phyloP scores from a whole-genome alignment of 176 grass and related monocot species.

The maize (Zea mays) region Zm-B73-REFERENCE-NAM-5.0 NC_050098.1:184482001-184482500 shows the following conservation, averaged over 20 bases:
- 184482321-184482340: constrained; percentile 82
- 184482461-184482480: constrained; percentile 52
- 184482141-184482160: constrained; percentile 77
- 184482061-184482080: constrained; percentile 46
- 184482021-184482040: constrained; percentile 76
- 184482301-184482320: constrained; percentile 67
- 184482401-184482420: constrained; percentile 85
- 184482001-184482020: constrained; percentile 55
- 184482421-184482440: constrained; percentile 78
- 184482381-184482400: constrained; percentile 82
- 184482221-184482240: not conserved
- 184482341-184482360: constrained; percentile 76
- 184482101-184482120: constrained; percentile 64
- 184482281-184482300: not conserved
- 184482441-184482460: constrained; percentile 88
- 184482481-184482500: constrained; percentile 43
- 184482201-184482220: constrained; percentile 58
- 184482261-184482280: not conserved
- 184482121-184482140: constrained; percentile 70
- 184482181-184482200: constrained; percentile 51
- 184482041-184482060: constrained; percentile 61
- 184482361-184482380: constrained; percentile 83
- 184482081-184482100: constrained; percentile 55
- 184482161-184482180: constrained; percentile 73
- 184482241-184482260: not conserved